Evolutionary conservation across 108 stramenopile genomes (phyloP), one percentile per base, ranked within the genome.

Genomic region (Fragilaria radians): DNA sequence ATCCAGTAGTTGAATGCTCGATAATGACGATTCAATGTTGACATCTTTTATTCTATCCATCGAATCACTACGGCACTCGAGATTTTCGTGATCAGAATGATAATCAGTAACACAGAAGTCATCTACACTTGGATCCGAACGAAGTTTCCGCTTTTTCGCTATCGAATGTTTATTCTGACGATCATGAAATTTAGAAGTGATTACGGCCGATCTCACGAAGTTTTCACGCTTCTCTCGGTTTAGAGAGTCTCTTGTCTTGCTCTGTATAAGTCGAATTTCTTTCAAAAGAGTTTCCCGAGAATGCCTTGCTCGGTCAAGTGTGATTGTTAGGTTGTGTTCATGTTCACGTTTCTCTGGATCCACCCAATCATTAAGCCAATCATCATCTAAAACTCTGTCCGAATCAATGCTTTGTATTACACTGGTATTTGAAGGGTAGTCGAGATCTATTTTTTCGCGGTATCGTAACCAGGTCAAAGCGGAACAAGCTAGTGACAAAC

Each of bases 331-430:
- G 53, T 36, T 7, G 28, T 54, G 58, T 59, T 46, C 21, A 54
- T 27, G 0, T 0, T 70, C 54, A 2, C 31, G 26, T 52, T 63
- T 47, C 5, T 67, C 31, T 23, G 60, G 25, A 7, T 85, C 83
- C 57, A 80, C 60, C 85, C 85, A 90, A 5, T 72, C 61, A 61
- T 91, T 81, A 19, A 87, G 54, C 89, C 89, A 91, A 52, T 81
- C 79, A 21, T 42, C 36, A 7, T 42, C 19, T 1, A 48, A 34
- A 22, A 59, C 45, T 34, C 31, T 27, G 22, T 23, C 31, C n/a
- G 30, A 3, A 49, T 42, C n/a, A 30, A 52, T 1, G 2, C 26
- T 2, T 22, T 54, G 19, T 19, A 48, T 28, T 27, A 59, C 28
- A 45, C 28, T 17, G 29, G 25, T 42, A 18, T 33, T 46, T 29